Conservation (phyloP, 305 asterid species). For the Fraxinus angustifolia region DNA sequence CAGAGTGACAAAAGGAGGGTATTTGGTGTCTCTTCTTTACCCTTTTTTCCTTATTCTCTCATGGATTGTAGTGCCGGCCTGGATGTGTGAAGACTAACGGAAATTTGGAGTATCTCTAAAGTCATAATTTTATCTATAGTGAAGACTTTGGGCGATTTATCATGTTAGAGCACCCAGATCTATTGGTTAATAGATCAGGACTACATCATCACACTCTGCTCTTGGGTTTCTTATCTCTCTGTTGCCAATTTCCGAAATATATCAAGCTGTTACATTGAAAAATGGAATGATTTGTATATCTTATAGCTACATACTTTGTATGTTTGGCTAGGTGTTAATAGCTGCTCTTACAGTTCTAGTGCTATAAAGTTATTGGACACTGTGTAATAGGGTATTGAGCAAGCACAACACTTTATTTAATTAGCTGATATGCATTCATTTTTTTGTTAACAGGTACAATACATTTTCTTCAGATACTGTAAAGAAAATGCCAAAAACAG, state of each 20-base stretch:
- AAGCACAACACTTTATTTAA: background rate
- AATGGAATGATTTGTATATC: background rate
- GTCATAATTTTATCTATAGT: background rate
- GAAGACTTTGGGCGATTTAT: background rate
- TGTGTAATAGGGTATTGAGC: background rate
- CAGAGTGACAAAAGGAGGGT: background rate
- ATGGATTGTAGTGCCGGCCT: background rate
- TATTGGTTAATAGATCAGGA: background rate
- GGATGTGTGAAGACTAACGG: background rate
- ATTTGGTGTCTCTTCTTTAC: background rate
- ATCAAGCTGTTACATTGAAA: background rate
- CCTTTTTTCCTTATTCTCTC: background rate
- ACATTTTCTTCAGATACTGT: constrained; percentile 86
- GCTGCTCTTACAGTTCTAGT: background rate
- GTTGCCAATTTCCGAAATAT: background rate
- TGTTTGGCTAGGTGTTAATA: background rate
- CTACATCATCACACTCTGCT: background rate
- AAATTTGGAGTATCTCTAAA: background rate
- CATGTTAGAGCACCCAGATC: background rate
- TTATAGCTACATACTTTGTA: background rate
- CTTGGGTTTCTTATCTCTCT: background rate
- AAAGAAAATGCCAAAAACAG: constrained; percentile 80
- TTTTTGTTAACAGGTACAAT: constrained; percentile 50
- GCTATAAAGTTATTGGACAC: background rate
- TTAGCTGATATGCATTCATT: background rate